Percentiles rank a stretch among this genome's conserved stretches.
phyloP scores from a whole-genome alignment of 148 eudicot species.

The Simmondsia chinensis region DNA sequence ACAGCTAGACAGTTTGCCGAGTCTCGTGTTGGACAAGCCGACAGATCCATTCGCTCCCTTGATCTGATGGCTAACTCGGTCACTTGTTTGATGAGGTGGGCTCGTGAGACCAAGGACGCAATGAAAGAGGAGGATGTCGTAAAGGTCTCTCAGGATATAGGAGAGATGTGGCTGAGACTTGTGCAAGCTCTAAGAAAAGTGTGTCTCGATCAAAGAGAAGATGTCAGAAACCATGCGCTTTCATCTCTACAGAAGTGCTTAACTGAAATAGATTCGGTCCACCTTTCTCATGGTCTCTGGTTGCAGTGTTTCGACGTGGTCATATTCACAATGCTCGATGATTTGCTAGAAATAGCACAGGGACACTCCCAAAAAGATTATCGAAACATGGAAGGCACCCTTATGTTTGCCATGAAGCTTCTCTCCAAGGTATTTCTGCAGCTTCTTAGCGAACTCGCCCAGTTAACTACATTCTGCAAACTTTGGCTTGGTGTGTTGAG shows the following conservation, averaged over 20 bases:
- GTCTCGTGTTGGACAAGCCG: constrained; percentile 64
- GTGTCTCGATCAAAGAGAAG: constrained; percentile 75
- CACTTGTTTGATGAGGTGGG: constrained; percentile 48
- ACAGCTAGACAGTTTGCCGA: constrained; percentile 72
- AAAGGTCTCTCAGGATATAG: constrained; percentile 60
- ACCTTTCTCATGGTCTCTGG: constrained; percentile 46
- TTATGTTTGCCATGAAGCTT: constrained; percentile 43
- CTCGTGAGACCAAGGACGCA: constrained; percentile 37
- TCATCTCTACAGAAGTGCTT: constrained; percentile 49
- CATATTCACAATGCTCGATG: constrained; percentile 65
- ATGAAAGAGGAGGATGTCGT: constrained; percentile 38
- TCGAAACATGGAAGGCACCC: constrained; percentile 71
- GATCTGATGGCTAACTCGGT: constrained; percentile 70
- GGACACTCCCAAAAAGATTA: constrained; percentile 66
- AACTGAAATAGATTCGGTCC: constrained; percentile 38
- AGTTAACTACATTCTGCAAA: constrained; percentile 53
- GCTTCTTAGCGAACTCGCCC: constrained; percentile 43
- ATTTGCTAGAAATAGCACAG: constrained; percentile 53
- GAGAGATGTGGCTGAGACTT: constrained; percentile 83
- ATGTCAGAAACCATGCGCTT: constrained; percentile 67
- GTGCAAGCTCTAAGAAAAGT: constrained; percentile 76
- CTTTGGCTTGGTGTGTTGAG: constrained; percentile 65
- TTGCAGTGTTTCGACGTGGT: constrained; percentile 70
- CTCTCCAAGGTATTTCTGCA: constrained; percentile 52
- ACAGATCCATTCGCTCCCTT: constrained; percentile 49